These are phyloP conservation scores for Fusarium subtropicale DNA, from an alignment of 2,329 filamentous ascomycete species.

Conservation along the genomic window DNA sequence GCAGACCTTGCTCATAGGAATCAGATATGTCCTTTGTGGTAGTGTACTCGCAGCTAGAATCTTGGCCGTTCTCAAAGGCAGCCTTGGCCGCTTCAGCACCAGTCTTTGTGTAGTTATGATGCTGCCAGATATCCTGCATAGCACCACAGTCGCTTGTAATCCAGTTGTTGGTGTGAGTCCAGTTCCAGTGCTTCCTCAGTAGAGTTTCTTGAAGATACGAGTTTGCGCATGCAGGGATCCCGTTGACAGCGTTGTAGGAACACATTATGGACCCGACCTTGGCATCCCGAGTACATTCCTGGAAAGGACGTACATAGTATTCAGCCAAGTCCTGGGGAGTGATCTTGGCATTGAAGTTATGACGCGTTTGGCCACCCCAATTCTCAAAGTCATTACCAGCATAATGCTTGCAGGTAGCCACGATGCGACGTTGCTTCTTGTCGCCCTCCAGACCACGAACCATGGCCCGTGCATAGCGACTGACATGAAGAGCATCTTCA, in stretches of 20 bases:
- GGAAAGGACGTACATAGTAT: slow-evolving; percentile 13
- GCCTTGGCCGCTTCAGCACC: slow-evolving; percentile 6
- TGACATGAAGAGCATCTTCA: not conserved
- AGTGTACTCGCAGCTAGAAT: slow-evolving; percentile 18
- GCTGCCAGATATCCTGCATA: slow-evolving; percentile 20
- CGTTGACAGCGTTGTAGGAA: not conserved
- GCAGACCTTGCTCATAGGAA: slow-evolving; percentile 1
- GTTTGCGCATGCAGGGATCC: slow-evolving; percentile 5
- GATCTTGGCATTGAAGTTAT: slow-evolving; percentile 7
- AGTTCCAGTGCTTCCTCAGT: slow-evolving; percentile 17
- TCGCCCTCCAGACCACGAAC: slow-evolving; percentile 5
- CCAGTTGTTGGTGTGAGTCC: slow-evolving; percentile 16
- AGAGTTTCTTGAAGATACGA: slow-evolving; percentile 8
- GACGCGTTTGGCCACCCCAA: slow-evolving; percentile 1
- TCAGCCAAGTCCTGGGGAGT: slow-evolving; percentile 9
- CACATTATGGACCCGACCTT: slow-evolving; percentile 10
- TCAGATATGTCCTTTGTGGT: slow-evolving; percentile 17
- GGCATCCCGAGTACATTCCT: slow-evolving; percentile 4
- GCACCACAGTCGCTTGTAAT: slow-evolving; percentile 14
- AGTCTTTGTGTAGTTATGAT: slow-evolving; percentile 15
- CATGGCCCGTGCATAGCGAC: slow-evolving; percentile 13
- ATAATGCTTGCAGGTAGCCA: slow-evolving; percentile 11
- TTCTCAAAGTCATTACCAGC: slow-evolving; percentile 12
- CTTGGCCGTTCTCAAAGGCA: slow-evolving; percentile 3
- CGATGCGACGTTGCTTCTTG: slow-evolving; percentile 11